Evolutionary conservation across 441 rosid species (phyloP).

Genomic region (Hura crepitans): DNA sequence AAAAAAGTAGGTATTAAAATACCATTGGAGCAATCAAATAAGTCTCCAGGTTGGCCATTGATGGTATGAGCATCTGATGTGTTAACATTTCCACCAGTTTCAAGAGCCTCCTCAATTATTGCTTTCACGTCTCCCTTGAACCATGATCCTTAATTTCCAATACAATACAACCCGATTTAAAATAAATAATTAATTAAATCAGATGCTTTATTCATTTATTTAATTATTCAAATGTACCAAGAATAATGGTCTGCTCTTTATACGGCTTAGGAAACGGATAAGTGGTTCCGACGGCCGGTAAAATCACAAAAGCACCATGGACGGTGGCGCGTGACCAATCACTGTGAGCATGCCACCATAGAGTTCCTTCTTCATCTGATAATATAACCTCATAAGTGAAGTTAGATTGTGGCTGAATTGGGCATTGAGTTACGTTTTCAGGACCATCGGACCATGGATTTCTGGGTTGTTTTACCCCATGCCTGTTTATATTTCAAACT

Average conservation of each 20-base stretch:
- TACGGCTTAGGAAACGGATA: conserved; percentile 20
- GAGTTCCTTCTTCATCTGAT: conserved; percentile 24
- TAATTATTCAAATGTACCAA: conserved; percentile 6
- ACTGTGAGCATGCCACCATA: conserved; percentile 36
- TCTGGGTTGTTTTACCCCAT: conserved; percentile 28
- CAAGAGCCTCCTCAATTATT: conserved; percentile 11
- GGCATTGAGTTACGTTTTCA: conserved; percentile 31
- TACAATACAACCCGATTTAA: neutral
- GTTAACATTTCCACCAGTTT: conserved; percentile 21
- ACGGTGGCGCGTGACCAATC: conserved; percentile 28
- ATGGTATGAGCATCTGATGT: conserved; percentile 26
- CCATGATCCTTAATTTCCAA: conserved; percentile 23
- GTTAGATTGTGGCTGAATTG: conserved; percentile 19
- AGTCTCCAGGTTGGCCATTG: conserved; percentile 32
- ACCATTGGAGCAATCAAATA: neutral
- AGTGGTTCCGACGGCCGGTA: conserved; percentile 1
- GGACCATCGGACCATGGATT: conserved; percentile 36
- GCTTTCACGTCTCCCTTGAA: conserved; percentile 28
- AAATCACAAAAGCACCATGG: conserved; percentile 26
- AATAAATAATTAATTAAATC: too few species aligned
- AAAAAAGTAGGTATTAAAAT: neutral
- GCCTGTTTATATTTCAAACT: conserved; percentile 10
- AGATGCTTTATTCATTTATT: too few species aligned
- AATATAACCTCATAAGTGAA: conserved; percentile 15
- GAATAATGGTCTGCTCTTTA: conserved; percentile 16